These are phyloP conservation scores for Pseudovirgaria hyperparasitica DNA, from an alignment of 2,329 filamentous ascomycete species.

Conservation along the genomic window DNA sequence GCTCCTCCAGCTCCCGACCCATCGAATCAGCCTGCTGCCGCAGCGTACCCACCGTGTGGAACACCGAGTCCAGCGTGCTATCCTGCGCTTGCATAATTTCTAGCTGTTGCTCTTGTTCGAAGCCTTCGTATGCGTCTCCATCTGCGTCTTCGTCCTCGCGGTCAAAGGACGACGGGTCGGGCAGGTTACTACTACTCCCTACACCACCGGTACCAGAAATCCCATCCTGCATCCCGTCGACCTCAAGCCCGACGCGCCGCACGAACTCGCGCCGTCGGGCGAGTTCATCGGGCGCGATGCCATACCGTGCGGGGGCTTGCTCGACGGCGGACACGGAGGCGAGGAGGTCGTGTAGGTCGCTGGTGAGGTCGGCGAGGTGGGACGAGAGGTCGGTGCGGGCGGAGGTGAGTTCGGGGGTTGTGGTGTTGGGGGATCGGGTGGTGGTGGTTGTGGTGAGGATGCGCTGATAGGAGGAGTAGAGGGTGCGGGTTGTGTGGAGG, in stretches of 20 bases:
- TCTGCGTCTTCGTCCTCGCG: constrained; percentile 51
- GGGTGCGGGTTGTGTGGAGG: constrained; percentile 65
- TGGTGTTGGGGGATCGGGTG: constrained; percentile 47
- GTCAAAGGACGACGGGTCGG: constrained; percentile 46
- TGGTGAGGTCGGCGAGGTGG: constrained; percentile 57
- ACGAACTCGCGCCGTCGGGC: constrained; percentile 68
- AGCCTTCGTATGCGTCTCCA: constrained; percentile 57
- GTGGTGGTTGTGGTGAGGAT: constrained; percentile 76
- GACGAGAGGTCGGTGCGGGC: constrained; percentile 64
- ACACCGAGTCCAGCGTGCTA: constrained; percentile 81
- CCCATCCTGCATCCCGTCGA: constrained; percentile 81
- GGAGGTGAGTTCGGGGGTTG: constrained; percentile 56
- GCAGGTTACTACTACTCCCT: too few relatives aligned
- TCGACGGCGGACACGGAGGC: constrained; percentile 82
- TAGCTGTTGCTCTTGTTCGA: constrained; percentile 83
- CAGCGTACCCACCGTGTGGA: constrained; percentile 82
- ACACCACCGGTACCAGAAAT: constrained; percentile 47
- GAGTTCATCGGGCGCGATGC: constrained; percentile 72
- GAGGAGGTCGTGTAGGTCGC: constrained; percentile 80
- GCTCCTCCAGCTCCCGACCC: constrained; percentile 92
- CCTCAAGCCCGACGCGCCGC: constrained; percentile 75
- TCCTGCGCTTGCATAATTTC: constrained; percentile 94
- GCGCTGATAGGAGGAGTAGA: constrained; percentile 90
- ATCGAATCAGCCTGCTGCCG: constrained; percentile 87
- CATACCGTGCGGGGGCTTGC: constrained; percentile 74